phyloP scores from a whole-genome alignment of 768 basidiomycete species.

The Galerina sulciceps region DNA sequence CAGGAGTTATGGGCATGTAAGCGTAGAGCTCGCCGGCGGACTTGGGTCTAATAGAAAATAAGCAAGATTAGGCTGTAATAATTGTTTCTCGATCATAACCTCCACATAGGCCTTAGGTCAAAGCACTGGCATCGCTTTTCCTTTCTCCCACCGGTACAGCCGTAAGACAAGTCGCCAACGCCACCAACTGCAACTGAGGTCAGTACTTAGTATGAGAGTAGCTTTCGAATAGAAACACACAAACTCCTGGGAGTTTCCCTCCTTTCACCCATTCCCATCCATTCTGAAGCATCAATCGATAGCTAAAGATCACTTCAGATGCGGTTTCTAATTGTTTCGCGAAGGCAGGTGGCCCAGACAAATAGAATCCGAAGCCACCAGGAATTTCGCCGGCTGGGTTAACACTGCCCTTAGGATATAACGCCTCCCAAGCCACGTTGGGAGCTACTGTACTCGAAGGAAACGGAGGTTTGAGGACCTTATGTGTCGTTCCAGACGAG shows the following conservation, averaged over 20 bases:
- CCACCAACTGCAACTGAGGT: conserved; percentile 51
- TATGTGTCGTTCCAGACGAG: conserved; percentile 38
- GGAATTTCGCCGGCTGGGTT: conserved; percentile 54
- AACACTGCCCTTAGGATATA: conserved; percentile 63
- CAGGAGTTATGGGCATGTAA: conserved; percentile 58
- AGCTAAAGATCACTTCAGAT: conserved; percentile 63
- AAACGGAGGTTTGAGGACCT: conserved; percentile 32
- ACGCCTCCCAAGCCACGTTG: conserved; percentile 59
- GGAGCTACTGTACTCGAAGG: neutral
- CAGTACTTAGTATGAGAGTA: neutral
- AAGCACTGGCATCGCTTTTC: conserved; percentile 69
- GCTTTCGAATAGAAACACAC: conserved; percentile 38
- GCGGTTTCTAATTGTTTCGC: conserved; percentile 40
- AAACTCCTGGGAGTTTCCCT: conserved; percentile 77
- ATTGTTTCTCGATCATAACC: conserved; percentile 37
- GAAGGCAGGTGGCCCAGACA: conserved; percentile 56
- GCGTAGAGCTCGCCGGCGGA: conserved; percentile 70
- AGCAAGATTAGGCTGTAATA: neutral
- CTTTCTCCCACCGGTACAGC: conserved; percentile 72
- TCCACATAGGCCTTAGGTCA: conserved; percentile 76
- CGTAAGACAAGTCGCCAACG: conserved; percentile 57
- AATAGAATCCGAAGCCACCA: conserved; percentile 76
- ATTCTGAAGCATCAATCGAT: conserved; percentile 65
- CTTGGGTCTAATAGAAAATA: conserved; percentile 40
- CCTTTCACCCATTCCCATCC: conserved; percentile 76